Evolutionary conservation across 805 yeast species (phyloP), one percentile per base, ranked within the genome.

Genomic region (Pichia heedii): DNA sequence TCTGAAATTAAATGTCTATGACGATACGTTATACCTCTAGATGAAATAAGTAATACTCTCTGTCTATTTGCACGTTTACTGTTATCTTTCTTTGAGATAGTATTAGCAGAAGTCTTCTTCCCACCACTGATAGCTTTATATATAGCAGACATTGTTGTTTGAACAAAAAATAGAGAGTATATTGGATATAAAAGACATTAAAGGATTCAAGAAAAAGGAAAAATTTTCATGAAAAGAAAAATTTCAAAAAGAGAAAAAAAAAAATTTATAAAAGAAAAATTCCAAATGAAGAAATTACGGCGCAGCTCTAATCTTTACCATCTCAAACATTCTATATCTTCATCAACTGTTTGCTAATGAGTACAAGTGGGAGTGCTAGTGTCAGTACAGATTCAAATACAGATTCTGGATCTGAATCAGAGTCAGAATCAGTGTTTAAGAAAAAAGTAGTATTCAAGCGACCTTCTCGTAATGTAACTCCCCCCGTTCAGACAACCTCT

Each of bases 1-100:
- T 93, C 97, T 53, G 76, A 74, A 50, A 93, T 86, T 57, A 93
- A 68, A 66, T 93, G 97, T 59, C 98, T 88, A 61, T 93, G 97
- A 69, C 98, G 82, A 61, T 70, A 87, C 24, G 96, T 88, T 45
- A 90, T 84, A 53, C 98, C 98, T 63, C 98, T 78, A 34, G 97
- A 88, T 4, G 97, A 84, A 56, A 90, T 84, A 46, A 93, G 73
- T 47, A 93, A 70, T 33, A 89, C 86, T 56, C 96, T 74, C 65
- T 90, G 97, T 63, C 84, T 82, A 66, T 90, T 90, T 64, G 77
- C 76, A 61, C 78, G 84, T 50, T 74, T 71, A 53, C 73, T 69
- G 47, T 62, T 69, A 22, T 62, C 68, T 45, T 72, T 70, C 9
- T 29, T 29, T 7, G 32, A 29, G 13, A 29, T 15, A 13, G 32